These are phyloP conservation scores for Chaetomium olivaceum DNA, from an alignment of 2,329 filamentous ascomycete species.

Conservation along the genomic window DNA sequence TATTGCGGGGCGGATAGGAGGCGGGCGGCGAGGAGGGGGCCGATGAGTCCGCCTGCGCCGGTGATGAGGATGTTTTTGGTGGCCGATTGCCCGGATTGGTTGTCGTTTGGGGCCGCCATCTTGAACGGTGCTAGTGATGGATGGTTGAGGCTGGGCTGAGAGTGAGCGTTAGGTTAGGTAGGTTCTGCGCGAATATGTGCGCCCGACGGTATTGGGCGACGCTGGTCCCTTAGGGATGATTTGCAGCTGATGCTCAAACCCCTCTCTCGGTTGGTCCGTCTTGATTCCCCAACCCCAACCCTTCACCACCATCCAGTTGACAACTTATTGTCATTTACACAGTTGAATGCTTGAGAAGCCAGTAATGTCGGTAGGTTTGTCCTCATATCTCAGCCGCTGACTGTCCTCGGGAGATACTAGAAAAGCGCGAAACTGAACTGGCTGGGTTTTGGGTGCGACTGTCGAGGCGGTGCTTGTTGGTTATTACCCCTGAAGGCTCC, in stretches of 20 bases:
- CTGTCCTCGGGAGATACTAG: not conserved
- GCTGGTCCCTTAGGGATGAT: not conserved
- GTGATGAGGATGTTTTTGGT: constrained; percentile 38
- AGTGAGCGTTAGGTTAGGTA: no score
- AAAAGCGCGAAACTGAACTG: not conserved
- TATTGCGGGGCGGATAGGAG: constrained; percentile 45
- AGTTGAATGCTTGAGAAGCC: no score
- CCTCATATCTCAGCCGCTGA: no score
- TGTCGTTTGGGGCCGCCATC: not conserved
- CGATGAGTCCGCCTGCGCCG: constrained; percentile 40
- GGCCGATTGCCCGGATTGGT: not conserved
- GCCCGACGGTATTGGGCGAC: not conserved
- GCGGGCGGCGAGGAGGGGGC: constrained; percentile 42
- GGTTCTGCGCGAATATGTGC: not conserved
- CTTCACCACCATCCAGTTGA: not conserved
- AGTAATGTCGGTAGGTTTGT: no score
- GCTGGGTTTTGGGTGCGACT: not conserved
- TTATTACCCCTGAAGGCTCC: no score
- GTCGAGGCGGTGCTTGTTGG: no score
- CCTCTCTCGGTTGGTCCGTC: not conserved
- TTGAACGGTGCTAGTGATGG: not conserved
- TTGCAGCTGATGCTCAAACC: not conserved
- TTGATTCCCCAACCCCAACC: not conserved
- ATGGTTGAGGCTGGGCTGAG: no score
- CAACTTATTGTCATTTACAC: no score